phyloP scores from a whole-genome alignment of 352 stramenopile genomes.

The Globisporangium recalcitrans region DNA sequence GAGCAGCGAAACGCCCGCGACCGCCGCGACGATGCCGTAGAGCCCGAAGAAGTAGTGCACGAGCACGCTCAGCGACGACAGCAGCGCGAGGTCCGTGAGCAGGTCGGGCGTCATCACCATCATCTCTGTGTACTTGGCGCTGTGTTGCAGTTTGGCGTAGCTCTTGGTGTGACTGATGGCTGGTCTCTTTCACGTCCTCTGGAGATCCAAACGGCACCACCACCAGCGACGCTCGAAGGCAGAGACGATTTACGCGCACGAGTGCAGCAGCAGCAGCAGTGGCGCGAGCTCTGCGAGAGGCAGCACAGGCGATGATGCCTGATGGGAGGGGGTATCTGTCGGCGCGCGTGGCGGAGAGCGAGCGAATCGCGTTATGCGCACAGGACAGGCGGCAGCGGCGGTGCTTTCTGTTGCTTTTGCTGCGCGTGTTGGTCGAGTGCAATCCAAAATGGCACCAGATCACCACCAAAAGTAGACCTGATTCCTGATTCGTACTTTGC shows the following conservation, averaged over 20 bases:
- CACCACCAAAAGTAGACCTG: neutral
- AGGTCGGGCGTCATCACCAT: constrained; percentile 23
- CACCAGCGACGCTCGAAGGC: neutral
- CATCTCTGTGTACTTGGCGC: neutral
- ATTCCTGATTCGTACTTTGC: neutral
- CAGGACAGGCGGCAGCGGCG: neutral
- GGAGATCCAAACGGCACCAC: constrained; percentile 1
- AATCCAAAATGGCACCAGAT: constrained; percentile 4
- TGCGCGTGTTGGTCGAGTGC: neutral
- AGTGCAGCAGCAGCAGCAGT: too few species aligned
- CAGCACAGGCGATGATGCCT: neutral
- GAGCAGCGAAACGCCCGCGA: constrained; percentile 32
- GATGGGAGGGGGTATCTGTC: neutral
- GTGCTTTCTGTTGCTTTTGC: constrained; percentile 1
- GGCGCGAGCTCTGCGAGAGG: neutral
- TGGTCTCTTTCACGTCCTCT: constrained; percentile 5
- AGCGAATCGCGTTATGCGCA: neutral
- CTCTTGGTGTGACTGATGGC: neutral
- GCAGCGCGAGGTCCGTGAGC: constrained; percentile 52
- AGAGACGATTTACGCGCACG: neutral
- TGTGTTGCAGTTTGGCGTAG: too few species aligned
- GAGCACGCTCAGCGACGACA: constrained; percentile 49
- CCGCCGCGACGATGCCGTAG: constrained; percentile 35
- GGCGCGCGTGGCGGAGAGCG: neutral
- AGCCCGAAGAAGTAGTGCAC: constrained; percentile 64